phyloP scores from a whole-genome alignment of 1,139 yeast species.

The Lodderomyces pseudojiufengensis region DNA sequence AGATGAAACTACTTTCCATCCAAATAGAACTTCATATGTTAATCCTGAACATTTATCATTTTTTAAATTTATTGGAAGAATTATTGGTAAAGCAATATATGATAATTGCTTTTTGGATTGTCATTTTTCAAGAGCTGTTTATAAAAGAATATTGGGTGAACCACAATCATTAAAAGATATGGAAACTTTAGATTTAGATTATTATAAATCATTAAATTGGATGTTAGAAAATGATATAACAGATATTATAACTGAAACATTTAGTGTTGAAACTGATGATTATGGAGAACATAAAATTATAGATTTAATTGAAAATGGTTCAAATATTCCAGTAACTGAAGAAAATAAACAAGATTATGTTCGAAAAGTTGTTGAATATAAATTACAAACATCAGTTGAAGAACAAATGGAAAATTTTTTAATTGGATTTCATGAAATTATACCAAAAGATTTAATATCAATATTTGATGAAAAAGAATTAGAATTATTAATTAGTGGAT shows the following conservation, averaged over 20 bases:
- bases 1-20: slow-evolving; percentile 93
- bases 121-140: slow-evolving; percentile 93
- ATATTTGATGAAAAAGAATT: slow-evolving; percentile 95
- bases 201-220: slow-evolving; percentile 91
- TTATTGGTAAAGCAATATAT: slow-evolving; percentile 90
- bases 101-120: slow-evolving; percentile 89
- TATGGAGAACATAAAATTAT: slow-evolving; percentile 83
- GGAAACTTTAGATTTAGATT: slow-evolving; percentile 92
- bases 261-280: slow-evolving; percentile 90
- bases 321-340: slow-evolving; percentile 83
- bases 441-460: slow-evolving; percentile 80
- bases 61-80: slow-evolving; percentile 90
- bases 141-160: slow-evolving; percentile 78
- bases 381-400: slow-evolving; percentile 76
- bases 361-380: slow-evolving; percentile 76
- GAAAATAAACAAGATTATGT: slow-evolving; percentile 91
- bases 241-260: slow-evolving; percentile 93
- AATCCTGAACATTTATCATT: slow-evolving; percentile 91
- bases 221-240: slow-evolving; percentile 96
- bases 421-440: slow-evolving; percentile 86
- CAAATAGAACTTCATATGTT: slow-evolving; percentile 87
- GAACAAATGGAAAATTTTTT: slow-evolving; percentile 87
- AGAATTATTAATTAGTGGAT: slow-evolving; percentile 86
- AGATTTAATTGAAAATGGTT: slow-evolving; percentile 79
- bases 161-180: slow-evolving; percentile 86